These are phyloP conservation scores for Carex sylvatica DNA, from an alignment of 202 grass and related monocot genomes.

Conservation along the genomic window DNA sequence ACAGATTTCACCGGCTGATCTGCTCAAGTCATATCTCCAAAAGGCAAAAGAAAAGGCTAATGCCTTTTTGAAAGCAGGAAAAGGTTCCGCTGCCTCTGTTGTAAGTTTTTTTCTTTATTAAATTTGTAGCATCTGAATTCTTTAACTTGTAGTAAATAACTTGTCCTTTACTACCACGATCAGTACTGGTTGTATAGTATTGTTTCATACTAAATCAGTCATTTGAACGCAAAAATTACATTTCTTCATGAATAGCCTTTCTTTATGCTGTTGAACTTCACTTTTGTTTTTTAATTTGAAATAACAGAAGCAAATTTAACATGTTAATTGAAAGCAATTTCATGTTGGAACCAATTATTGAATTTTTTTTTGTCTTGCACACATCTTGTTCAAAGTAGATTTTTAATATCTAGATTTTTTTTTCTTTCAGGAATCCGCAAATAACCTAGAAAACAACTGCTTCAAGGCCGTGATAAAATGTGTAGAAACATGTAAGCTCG, in stretches of 20 bases:
- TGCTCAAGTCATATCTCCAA: conserved; percentile 57
- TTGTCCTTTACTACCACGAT: not conserved
- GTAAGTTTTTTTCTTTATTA: conserved; percentile 38
- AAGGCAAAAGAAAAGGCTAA: conserved; percentile 51
- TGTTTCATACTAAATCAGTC: not conserved
- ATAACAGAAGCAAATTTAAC: not conserved
- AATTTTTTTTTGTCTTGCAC: not conserved
- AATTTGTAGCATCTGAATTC: not conserved
- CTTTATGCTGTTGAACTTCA: not conserved
- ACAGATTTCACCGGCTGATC: conserved; percentile 47
- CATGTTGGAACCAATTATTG: not conserved
- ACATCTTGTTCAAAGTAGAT: not conserved
- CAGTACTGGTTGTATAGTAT: not conserved
- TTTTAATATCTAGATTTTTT: not conserved
- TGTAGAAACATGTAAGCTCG: conserved; percentile 55
- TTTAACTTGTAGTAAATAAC: not conserved
- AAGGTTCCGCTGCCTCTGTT: conserved; percentile 39
- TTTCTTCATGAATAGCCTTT: not conserved
- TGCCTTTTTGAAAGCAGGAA: conserved; percentile 45
- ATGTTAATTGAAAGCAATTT: not conserved
- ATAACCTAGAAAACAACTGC: conserved; percentile 43
- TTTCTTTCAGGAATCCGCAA: conserved; percentile 49
- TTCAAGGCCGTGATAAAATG: conserved; percentile 72
- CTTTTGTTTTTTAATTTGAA: not conserved
- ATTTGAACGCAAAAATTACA: not conserved